Evolutionary conservation across 2,329 filamentous ascomycete species (phyloP).

Genomic region (Curvularia sp.): DNA sequence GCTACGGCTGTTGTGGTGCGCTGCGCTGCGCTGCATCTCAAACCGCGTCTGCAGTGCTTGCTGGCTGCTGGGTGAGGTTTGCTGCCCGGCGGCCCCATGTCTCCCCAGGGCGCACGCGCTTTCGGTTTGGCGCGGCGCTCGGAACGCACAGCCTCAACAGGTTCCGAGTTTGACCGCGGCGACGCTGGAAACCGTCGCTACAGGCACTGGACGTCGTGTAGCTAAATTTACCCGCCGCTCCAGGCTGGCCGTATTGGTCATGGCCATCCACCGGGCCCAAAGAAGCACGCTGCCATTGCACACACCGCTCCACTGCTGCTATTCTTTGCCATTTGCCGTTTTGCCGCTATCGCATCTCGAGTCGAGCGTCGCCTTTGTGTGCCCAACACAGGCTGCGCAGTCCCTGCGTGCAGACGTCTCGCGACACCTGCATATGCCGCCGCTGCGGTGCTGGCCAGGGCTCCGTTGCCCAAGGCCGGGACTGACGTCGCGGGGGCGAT

Average conservation of each 20-base stretch:
- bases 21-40: conserved; percentile 9
- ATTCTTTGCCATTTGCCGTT: conserved; percentile 5
- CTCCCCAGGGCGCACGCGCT: conserved; percentile 2
- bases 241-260: conserved; percentile 28
- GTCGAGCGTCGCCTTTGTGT: conserved; percentile 5
- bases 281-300: conserved; percentile 4
- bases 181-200: conserved; percentile 44
- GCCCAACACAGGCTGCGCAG: conserved; percentile 8
- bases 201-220: conserved; percentile 6
- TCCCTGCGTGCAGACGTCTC: conserved; percentile 20
- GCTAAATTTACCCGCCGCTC: conserved; percentile 41
- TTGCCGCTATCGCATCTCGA: conserved; percentile 14
- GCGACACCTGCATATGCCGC: conserved; percentile 26
- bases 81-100: conserved; percentile 14
- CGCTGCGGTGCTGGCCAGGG: neutral
- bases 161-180: conserved; percentile 47
- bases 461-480: conserved; percentile 13
- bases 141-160: conserved; percentile 36
- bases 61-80: conserved; percentile 6
- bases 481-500: conserved; percentile 34
- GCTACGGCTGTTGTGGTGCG: too few relatives aligned
- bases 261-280: conserved; percentile 11
- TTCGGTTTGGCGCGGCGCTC: conserved; percentile 37
- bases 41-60: conserved; percentile 3
- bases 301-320: conserved; percentile 21